Base-by-base conservation (phyloP, 2,329 filamentous ascomycete species). In the Talaromyces rugulosus region DNA sequence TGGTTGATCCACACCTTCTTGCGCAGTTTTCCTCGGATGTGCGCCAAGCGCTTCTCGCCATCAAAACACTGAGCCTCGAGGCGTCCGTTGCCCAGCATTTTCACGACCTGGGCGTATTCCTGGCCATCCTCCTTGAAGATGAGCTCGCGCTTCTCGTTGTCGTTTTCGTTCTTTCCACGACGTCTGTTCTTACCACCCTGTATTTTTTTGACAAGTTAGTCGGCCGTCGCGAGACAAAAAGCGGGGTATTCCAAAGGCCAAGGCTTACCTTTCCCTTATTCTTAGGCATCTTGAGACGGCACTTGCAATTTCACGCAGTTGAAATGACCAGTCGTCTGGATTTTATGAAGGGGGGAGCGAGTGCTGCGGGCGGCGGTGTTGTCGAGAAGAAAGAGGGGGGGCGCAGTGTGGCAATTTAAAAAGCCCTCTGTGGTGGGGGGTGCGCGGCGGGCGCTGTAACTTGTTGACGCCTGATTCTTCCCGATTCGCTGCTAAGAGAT, bases 1-100 rank as follows among this genome's bases (percentile, higher is more conserved):
- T 96, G 92, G 85, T 96, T 97, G 85, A 97, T 97, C 92, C 92
- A 97, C 79, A 98, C 95, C 87, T 99, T 99, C 87, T 99, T 99
- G 74, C 95, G 89, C 73, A 99, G 90, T 82, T 99, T 98, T 81
- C 94, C 94, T 67, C 94, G 92, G 72, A 91, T 92, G 77, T 94
- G 89, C 67, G 89, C 91, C 47, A 92, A 86, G 64, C 92, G 88
- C 78, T 92, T 92, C 69, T 89, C 88, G 75, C 94, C 94, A 77
- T 98, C 95, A 79, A 99, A 99, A 83, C 94, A 98, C 70, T 92
- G 83, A 18, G 92, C 92, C 80, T 96, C 92, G 56, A 97, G 87
- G 71, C 93, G 91, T 69, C 93, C 92, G 85, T 96, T 96, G 68
- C 92, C 92, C 65, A 96, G 86, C 93, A 97, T 96, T 85, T 96